A percentile compares a stretch with the other conserved stretches of the same genome.
Evolutionary conservation across 164 flowering plant species (phyloP).

Genomic region (Macadamia tetraphylla): DNA sequence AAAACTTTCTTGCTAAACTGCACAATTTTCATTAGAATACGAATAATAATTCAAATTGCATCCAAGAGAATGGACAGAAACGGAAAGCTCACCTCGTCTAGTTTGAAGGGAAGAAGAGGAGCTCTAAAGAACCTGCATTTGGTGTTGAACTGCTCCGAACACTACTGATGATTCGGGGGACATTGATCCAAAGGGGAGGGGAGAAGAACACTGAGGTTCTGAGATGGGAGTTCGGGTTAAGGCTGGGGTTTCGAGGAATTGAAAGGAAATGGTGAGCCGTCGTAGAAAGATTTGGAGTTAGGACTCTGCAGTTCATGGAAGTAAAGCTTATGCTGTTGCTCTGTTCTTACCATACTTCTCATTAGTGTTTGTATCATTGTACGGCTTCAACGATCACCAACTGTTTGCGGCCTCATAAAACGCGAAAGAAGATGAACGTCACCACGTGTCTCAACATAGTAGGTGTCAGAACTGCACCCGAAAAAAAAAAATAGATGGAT

Average conservation of each 20-base stretch:
- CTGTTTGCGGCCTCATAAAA: too few species aligned
- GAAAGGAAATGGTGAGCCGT: background rate
- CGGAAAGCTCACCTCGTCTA: slow-evolving; percentile 9
- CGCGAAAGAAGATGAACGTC: too few species aligned
- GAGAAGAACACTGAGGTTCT: background rate
- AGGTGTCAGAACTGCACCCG: too few species aligned
- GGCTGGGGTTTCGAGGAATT: slow-evolving; percentile 1
- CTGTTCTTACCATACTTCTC: too few species aligned
- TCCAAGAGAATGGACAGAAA: background rate
- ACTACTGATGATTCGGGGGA: background rate
- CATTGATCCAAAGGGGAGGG: slow-evolving; percentile 1
- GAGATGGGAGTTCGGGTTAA: background rate
- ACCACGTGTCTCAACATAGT: too few species aligned
- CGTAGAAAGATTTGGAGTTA: slow-evolving; percentile 6
- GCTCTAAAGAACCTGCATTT: slow-evolving; percentile 5
- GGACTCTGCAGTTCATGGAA: slow-evolving; percentile 4
- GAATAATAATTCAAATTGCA: background rate
- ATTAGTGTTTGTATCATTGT: too few species aligned
- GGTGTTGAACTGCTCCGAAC: background rate
- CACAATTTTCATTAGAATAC: background rate
- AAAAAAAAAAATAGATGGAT: too few species aligned
- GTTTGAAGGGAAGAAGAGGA: slow-evolving; percentile 21
- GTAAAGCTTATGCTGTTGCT: too few species aligned
- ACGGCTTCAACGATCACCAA: too few species aligned
- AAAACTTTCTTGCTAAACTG: too few species aligned